Percentiles rank a stretch among this genome's conserved stretches.
These are phyloP conservation scores for Eucalyptus erythrocorys DNA, from an alignment of 345 rosid genomes.

Conservation along the genomic window DNA sequence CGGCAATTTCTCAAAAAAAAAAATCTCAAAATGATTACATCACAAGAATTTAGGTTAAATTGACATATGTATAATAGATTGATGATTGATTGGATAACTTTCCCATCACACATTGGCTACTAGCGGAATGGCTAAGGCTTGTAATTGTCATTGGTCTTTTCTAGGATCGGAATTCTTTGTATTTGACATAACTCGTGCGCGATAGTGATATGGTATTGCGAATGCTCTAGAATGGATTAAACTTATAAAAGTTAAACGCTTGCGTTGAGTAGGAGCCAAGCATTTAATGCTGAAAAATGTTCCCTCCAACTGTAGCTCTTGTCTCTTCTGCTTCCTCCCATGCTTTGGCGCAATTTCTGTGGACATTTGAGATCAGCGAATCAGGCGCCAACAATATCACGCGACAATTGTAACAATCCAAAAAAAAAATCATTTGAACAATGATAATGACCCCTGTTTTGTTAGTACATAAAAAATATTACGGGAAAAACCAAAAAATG, in stretches of 20 bases:
- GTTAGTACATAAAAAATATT: not conserved
- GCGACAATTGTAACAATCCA: not conserved
- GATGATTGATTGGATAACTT: not conserved
- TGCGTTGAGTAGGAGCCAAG: not conserved
- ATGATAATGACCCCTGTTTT: not conserved
- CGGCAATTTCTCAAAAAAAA: too few species aligned
- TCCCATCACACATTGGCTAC: not conserved
- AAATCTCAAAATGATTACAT: accelerated
- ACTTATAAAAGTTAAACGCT: not conserved
- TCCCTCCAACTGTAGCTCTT: not conserved
- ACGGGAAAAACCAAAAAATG: not conserved
- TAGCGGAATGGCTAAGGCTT: not conserved
- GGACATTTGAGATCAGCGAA: not conserved
- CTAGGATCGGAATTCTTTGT: not conserved
- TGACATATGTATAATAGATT: accelerated
- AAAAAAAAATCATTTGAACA: not conserved
- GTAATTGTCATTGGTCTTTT: not conserved
- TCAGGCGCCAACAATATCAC: not conserved
- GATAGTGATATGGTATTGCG: not conserved
- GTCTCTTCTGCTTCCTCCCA: not conserved
- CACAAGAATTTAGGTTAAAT: not conserved
- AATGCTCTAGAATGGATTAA: not conserved
- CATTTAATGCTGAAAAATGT: not conserved
- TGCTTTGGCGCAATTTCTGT: not conserved
- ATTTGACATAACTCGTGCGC: not conserved